Percentiles rank a stretch among this genome's conserved stretches.
phyloP scores from a whole-genome alignment of 2,329 filamentous ascomycete genomes.

The Fusarium sp. region DNA sequence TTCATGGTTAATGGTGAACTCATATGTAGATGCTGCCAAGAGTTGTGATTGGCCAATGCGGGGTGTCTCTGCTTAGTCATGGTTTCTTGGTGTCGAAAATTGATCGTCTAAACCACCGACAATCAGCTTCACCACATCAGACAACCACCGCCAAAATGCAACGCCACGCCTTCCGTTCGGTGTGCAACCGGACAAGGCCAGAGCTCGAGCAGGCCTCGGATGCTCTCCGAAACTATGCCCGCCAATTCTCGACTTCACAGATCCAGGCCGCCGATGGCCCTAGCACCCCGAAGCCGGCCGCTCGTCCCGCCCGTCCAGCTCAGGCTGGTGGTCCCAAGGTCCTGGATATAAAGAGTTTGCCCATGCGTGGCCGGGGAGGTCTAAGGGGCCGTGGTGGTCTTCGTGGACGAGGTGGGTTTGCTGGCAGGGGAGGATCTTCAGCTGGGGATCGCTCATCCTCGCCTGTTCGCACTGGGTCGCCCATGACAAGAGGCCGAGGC shows the following conservation, averaged over 20 bases:
- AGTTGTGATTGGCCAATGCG: conserved; percentile 36
- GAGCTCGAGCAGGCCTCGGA: conserved; percentile 49
- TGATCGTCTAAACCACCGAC: conserved; percentile 25
- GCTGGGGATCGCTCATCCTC: conserved; percentile 19
- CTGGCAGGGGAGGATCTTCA: conserved; percentile 30
- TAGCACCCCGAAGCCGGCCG: conserved; percentile 40
- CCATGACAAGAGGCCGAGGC: conserved; percentile 32
- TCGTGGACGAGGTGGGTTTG: conserved; percentile 19
- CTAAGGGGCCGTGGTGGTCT: conserved; percentile 43
- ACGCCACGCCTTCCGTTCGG: conserved; percentile 53
- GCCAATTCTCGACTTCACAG: conserved; percentile 55
- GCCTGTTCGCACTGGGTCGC: conserved; percentile 7
- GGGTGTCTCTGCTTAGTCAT: conserved; percentile 41
- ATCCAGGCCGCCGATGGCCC: conserved; percentile 47
- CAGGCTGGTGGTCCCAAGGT: conserved; percentile 48
- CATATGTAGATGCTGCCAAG: conserved; percentile 1
- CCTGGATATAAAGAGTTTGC: conserved; percentile 55
- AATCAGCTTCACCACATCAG: conserved; percentile 32
- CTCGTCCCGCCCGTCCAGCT: conserved; percentile 27
- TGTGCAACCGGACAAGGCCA: conserved; percentile 50
- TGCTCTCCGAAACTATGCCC: conserved; percentile 50
- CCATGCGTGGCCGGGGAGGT: conserved; percentile 36
- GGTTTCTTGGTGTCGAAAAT: conserved; percentile 33
- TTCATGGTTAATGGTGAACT: neutral
- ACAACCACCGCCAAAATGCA: conserved; percentile 50